These are phyloP conservation scores for Cyberlindnera galapagoensis DNA, from an alignment of 805 yeast species.

Conservation along the genomic window DNA sequence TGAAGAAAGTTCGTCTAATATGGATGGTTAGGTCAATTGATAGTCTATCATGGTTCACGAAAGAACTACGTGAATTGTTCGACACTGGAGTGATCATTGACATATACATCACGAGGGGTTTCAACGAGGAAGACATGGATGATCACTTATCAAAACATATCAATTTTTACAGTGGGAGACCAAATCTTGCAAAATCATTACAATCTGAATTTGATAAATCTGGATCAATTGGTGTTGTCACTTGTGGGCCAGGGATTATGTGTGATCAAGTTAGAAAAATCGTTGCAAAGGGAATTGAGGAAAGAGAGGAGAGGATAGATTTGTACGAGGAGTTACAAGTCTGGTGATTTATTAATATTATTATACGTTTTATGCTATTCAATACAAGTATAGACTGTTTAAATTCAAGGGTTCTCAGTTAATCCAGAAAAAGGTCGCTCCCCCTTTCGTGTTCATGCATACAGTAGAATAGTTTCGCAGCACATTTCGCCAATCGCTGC, in stretches of 20 bases:
- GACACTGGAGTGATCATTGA: conserved; percentile 33
- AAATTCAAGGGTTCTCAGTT: too few species aligned
- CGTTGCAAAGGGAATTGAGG: conserved; percentile 37
- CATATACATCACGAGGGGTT: conserved; percentile 35
- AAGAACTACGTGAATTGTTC: conserved; percentile 18
- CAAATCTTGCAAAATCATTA: conserved; percentile 36
- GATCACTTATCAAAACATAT: conserved; percentile 16
- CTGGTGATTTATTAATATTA: too few species aligned
- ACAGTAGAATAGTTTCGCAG: too few species aligned
- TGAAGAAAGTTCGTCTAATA: conserved; percentile 35
- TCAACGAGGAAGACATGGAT: conserved; percentile 6
- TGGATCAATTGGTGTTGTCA: conserved; percentile 45
- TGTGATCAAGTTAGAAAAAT: conserved; percentile 48
- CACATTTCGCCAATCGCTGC: too few species aligned
- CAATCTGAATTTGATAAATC: conserved; percentile 30
- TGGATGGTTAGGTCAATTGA: conserved; percentile 58
- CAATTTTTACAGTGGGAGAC: conserved; percentile 38
- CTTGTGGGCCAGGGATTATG: conserved; percentile 63
- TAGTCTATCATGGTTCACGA: conserved; percentile 43
- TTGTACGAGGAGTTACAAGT: conserved; percentile 71
- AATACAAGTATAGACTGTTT: too few species aligned
- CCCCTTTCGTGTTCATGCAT: too few species aligned
- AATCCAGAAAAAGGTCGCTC: too few species aligned
- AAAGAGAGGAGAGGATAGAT: conserved; percentile 47
- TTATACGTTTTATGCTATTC: too few species aligned